Evolutionary conservation across 352 stramenopile species (phyloP).

Genomic region (Phytophthora pluvialis): DNA sequence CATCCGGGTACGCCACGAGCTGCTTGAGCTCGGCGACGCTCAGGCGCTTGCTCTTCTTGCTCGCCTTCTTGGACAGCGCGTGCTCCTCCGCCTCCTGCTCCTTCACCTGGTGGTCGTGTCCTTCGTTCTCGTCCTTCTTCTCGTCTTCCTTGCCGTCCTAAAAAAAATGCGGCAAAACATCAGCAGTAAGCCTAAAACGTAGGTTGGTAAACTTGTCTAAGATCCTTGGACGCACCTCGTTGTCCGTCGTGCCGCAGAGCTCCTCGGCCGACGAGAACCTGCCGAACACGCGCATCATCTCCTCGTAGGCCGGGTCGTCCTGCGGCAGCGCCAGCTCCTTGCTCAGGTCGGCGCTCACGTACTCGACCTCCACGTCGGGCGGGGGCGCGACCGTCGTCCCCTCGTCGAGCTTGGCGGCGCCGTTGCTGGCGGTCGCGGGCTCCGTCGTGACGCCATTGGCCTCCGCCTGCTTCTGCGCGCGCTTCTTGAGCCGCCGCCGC

Average conservation of each 20-base stretch:
- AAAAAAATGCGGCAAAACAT: constrained; percentile 5
- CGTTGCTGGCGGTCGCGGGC: not conserved
- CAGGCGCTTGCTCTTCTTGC: constrained; percentile 93
- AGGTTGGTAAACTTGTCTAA: not conserved
- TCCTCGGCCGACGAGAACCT: constrained; percentile 87
- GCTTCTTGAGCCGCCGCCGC: constrained; percentile 82
- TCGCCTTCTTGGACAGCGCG: constrained; percentile 91
- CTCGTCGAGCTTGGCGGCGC: not conserved
- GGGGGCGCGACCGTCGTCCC: constrained; percentile 4
- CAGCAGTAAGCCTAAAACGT: constrained; percentile 1
- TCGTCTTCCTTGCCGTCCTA: constrained; percentile 38
- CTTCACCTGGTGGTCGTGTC: constrained; percentile 33
- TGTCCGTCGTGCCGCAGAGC: constrained; percentile 61
- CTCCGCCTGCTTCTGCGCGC: constrained; percentile 70
- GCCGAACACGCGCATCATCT: constrained; percentile 91
- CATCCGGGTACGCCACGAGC: constrained; percentile 91
- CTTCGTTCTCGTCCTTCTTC: constrained; percentile 32
- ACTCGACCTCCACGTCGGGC: constrained; percentile 78
- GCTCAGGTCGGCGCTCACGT: constrained; percentile 79
- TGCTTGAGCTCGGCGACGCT: constrained; percentile 97
- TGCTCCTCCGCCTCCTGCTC: constrained; percentile 48
- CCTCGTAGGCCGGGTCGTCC: constrained; percentile 76
- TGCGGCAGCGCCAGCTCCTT: constrained; percentile 64
- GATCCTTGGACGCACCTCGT: constrained; percentile 44
- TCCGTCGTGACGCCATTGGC: constrained; percentile 32